Base-by-base conservation (phyloP, 495 filamentous ascomycete genomes). In the Penicillium taxi region DNA sequence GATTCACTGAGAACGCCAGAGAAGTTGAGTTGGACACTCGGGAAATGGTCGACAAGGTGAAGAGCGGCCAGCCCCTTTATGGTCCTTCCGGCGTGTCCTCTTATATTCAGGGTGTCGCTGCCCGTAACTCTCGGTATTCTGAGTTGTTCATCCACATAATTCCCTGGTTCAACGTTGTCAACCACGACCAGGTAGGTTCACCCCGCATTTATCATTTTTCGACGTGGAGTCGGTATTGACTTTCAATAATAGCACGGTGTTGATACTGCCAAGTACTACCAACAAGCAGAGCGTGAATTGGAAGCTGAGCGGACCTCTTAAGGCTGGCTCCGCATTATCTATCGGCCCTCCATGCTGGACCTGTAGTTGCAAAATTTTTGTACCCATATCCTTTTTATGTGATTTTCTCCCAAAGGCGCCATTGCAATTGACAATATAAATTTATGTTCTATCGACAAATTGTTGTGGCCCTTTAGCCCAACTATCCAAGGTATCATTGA, bases 241-340 rank as follows among this genome's bases (percentile, higher is more conserved):
- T 27, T 30, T 32, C 16, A 18, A 14, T 5, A 50, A 26, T 14
- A 95, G 74, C 91, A 98, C 59, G 91, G 91, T 45, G 83, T 98
- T 37, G 93, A 98, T 61, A 98, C 91, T 18, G 85, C 87, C 39
- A 98, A 98, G 67, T 98, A 98, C 67, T 98, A 95, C 64, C 78
- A 78, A 58, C 84, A 90, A 59, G 91, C 91, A n/a, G 91, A 98
- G 66, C 72, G 80, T 48, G 91, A 98, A 53, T 66, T 98, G 44
- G 91, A 94, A 63, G 81, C 75, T 18, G 86, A 94, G 69, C 58
- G 65, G 14, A 42, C 58, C 41, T 53, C 52, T 34, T 38, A 59
- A 58, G 44, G 43, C 40, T 30, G 32, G 34, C 37, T 58, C 48
- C 52, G 39, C 29, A 45, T 60, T 43, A 60, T 40, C 15, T 18